Base-by-base conservation (phyloP, 2,329 filamentous ascomycete species). In the Diplodia mutila region DNA sequence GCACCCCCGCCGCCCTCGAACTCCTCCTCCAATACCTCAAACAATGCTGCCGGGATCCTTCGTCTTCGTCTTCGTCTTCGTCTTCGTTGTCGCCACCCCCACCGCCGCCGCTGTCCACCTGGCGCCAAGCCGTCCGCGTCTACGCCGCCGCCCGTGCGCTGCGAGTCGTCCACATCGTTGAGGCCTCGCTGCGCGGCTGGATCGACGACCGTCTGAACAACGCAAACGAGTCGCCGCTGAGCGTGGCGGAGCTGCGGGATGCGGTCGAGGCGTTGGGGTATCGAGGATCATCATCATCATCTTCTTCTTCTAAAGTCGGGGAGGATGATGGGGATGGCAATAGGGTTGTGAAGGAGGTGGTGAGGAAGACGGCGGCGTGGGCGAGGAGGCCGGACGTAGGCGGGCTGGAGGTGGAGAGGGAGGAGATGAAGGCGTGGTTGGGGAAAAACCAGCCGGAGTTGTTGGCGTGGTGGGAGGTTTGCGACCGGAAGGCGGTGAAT, bases 1-100 rank as follows among this genome's bases (percentile, higher is more conserved):
- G 46, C 29, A 27, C 46, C n/a, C 39, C 39, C 48, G 61, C 46
- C 48, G 27, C 46, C n/a, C 48, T 64, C n/a, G 61, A 53, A 46
- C 51, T 52, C n/a, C 29, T 53, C 23, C 2, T 64, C 14, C 29
- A 37, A 8, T 39, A 46, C 46, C 34, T 64, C 46, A 64, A 64
- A n/a, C n/a, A 37, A 6, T 21, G 18, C 21, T 64, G 61, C 34
- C 46, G 25, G 3, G 5, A 3, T 18, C 37, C 14, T 3, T 3
- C 32, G 9, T 34, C 32, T 11, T n/a, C n/a, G n/a, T n/a, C n/a
- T n/a, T n/a, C n/a, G n/a, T n/a, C n/a, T n/a, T n/a, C n/a, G n/a
- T n/a, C n/a, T n/a, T n/a, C n/a, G n/a, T n/a, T n/a, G n/a, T n/a
- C n/a, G n/a, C 1, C 55, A 18, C 8, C 21, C n/a, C 18, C 27